phyloP scores from a whole-genome alignment of 2,329 filamentous ascomycete genomes.

The Fusarium drepaniforme region DNA sequence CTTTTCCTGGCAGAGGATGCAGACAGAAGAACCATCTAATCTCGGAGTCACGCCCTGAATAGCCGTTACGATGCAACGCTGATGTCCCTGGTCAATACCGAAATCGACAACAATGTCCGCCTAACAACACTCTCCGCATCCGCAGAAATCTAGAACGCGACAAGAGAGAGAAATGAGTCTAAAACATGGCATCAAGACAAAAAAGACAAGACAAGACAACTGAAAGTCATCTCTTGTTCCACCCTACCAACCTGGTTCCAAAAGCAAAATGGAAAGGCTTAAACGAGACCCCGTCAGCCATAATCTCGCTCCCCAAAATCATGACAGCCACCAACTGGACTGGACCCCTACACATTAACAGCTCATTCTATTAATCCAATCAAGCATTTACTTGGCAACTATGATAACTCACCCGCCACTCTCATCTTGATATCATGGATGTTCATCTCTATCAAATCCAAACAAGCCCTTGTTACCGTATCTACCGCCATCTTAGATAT shows the following conservation, averaged over 20 bases:
- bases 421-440: neutral
- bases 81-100: neutral
- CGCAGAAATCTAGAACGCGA: conserved; percentile 5
- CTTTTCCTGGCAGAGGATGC: neutral
- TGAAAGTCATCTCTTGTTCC: neutral
- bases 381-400: neutral
- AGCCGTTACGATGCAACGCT: conserved; percentile 24
- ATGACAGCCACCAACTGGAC: neutral
- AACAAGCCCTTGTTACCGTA: neutral
- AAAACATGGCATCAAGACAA: neutral
- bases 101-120: neutral
- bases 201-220: neutral
- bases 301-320: conserved; percentile 4
- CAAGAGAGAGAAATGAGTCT: neutral
- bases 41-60: conserved; percentile 32
- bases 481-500: neutral
- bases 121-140: neutral
- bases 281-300: neutral
- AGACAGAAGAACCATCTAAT: conserved; percentile 23
- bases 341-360: neutral
- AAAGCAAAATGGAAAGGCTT: neutral
- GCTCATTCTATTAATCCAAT: neutral
- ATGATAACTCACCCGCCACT: neutral
- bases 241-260: neutral
- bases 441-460: neutral